A percentile compares a stretch with the other conserved stretches of the same genome.
These are phyloP conservation scores for Dioscorea alata DNA, from an alignment of 106 monocot species.

Conservation along the genomic window DNA sequence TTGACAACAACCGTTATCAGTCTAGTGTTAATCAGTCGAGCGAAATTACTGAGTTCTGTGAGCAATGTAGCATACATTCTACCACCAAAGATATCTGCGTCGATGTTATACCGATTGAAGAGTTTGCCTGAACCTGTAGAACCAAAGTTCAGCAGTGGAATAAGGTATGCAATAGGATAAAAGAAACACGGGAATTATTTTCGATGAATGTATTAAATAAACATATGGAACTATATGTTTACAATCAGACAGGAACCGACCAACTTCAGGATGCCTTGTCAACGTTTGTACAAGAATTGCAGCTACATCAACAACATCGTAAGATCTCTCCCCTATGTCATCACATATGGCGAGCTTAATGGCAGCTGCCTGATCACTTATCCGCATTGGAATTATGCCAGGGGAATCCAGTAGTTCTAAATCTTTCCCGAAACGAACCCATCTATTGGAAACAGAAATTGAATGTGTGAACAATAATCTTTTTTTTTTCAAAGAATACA, in stretches of 20 bases:
- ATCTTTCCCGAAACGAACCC: constrained; percentile 95
- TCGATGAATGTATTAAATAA: background rate
- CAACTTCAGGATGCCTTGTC: constrained; percentile 57
- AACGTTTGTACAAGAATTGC: constrained; percentile 87
- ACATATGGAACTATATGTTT: background rate
- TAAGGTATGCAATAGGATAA: background rate
- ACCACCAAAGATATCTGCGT: constrained; percentile 58
- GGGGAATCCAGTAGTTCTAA: constrained; percentile 90
- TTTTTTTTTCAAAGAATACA: background rate
- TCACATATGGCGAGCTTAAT: constrained; percentile 98
- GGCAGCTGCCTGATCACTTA: constrained; percentile 84
- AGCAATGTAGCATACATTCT: constrained; percentile 49
- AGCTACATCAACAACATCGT: constrained; percentile 81
- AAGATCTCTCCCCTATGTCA: constrained; percentile 96
- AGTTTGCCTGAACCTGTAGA: constrained; percentile 61
- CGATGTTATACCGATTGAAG: constrained; percentile 65
- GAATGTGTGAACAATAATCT: background rate
- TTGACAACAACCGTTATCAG: background rate
- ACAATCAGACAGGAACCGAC: constrained; percentile 14
- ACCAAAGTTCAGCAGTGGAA: background rate
- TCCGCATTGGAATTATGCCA: constrained; percentile 96
- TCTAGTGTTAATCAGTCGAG: background rate
- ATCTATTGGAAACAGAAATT: constrained; percentile 39
- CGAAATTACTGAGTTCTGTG: background rate
- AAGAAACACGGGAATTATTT: background rate